Evolutionary conservation across 2,329 filamentous ascomycete genomes (phyloP).

Genomic region (Curvularia eragrostidis): DNA sequence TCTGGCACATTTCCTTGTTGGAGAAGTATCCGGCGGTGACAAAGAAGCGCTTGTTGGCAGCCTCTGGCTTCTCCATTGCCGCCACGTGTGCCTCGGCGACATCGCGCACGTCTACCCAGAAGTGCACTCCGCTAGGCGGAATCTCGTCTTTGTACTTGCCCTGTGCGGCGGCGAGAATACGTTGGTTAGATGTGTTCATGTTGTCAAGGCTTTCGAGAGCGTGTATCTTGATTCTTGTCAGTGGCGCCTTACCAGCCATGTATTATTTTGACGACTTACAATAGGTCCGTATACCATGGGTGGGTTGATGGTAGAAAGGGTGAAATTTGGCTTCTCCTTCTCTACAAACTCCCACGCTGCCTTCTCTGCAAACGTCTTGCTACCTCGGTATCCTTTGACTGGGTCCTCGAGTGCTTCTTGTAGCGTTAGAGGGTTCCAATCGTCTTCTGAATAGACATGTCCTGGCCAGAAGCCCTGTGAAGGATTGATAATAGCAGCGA

Average conservation of each 20-base stretch:
- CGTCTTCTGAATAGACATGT: slow-evolving; percentile 60
- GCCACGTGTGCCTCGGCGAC: slow-evolving; percentile 69
- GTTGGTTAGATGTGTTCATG: slow-evolving; percentile 76
- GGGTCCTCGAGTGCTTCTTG: slow-evolving; percentile 57
- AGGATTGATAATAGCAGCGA: slow-evolving; percentile 67
- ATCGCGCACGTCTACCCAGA: slow-evolving; percentile 60
- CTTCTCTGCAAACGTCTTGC: slow-evolving; percentile 68
- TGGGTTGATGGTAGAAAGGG: slow-evolving; percentile 58
- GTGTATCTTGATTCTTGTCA: slow-evolving; percentile 49
- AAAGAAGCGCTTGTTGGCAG: slow-evolving; percentile 70
- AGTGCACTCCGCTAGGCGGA: slow-evolving; percentile 62
- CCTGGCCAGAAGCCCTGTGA: slow-evolving; percentile 59
- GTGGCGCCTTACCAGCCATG: background rate
- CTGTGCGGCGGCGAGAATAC: slow-evolving; percentile 67
- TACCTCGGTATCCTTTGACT: slow-evolving; percentile 57
- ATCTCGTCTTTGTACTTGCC: slow-evolving; percentile 67
- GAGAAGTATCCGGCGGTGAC: slow-evolving; percentile 64
- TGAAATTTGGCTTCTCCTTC: slow-evolving; percentile 60
- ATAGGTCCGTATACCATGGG: slow-evolving; percentile 60
- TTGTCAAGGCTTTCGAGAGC: slow-evolving; percentile 67
- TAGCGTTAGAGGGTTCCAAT: slow-evolving; percentile 65
- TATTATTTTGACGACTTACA: slow-evolving; percentile 34
- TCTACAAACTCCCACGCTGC: slow-evolving; percentile 62
- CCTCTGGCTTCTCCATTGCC: slow-evolving; percentile 62
- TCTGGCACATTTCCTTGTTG: slow-evolving; percentile 65